Evolutionary conservation across 2,329 filamentous ascomycete genomes (phyloP), one percentile per base, ranked within the genome.

Genomic region (Nothophaeocryptopus gaeumannii): DNA sequence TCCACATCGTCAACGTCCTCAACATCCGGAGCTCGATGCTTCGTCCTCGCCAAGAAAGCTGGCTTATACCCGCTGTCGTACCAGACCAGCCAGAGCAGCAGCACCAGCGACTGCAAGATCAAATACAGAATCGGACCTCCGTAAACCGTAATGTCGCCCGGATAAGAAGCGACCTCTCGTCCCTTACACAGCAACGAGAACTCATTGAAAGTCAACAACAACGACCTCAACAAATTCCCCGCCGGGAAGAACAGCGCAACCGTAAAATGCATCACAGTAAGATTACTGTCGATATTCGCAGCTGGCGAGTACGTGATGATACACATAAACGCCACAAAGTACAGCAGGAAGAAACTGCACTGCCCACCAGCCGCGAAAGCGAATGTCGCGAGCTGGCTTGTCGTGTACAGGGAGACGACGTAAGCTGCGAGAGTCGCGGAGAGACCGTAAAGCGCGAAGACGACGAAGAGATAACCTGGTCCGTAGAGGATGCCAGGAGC

Each of bases 101-200:
- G 74, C 12, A 88, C 51, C 16, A 88, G 67, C 0, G 82, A 81
- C 64, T 96, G 91, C 0, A 90, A 40, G 42, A 89, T 78, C 1
- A 96, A 79, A 66, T 95, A 96, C 0, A 93, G 69, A 32, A 96
- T 92, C 0, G 89, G 89, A 0, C 88, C 88, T 29, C 91, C 91
- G 60, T 90, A 96, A 26, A 85, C 79, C 0, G 78, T 77, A 30
- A 96, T 81, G 3, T 78, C 81, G 5, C 82, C 86, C 0, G 90
- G 88, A 56, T 88, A 85, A 1, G 76, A 73, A 1, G 84, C 81
- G 14, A 90, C 70, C 14, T 80, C 74, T 20, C 79, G 83, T 30
- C 81, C 77, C 33, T 71, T 64, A 65, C 91, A 96, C 2, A 89
- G 79, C 0, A 88, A 78, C 1, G 87, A 90, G 68, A 96, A 96